Percentiles rank a stretch among this genome's conserved stretches.
Evolutionary conservation across 495 filamentous ascomycete species (phyloP).

Genomic region (Corynascus novoguineensis): DNA sequence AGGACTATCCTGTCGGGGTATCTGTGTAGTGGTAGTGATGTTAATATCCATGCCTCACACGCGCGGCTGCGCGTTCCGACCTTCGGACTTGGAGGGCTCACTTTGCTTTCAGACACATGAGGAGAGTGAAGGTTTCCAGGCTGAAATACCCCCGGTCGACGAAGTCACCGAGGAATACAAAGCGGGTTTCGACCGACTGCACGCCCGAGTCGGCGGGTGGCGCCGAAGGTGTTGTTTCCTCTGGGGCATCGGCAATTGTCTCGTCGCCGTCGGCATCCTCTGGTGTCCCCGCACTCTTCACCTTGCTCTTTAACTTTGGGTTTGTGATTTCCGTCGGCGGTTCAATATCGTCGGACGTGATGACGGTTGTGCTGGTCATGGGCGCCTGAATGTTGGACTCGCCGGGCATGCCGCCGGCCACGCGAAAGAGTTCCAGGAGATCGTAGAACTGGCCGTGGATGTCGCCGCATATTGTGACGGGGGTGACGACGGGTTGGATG

Average conservation of each 20-base stretch:
- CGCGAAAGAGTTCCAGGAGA: constrained; percentile 90
- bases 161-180: constrained; percentile 94
- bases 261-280: constrained; percentile 36
- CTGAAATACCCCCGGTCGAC: constrained; percentile 98
- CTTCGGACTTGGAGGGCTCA: constrained; percentile 33
- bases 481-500: constrained; percentile 90
- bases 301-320: constrained; percentile 73
- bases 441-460: constrained; percentile 99
- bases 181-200: constrained; percentile 70
- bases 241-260: constrained; percentile 39
- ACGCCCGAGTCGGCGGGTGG: constrained; percentile 40
- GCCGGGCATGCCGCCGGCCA: constrained; percentile 91
- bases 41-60: background rate
- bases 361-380: constrained; percentile 57
- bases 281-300: constrained; percentile 50
- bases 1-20: constrained; percentile 93
- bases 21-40: constrained; percentile 45
- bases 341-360: constrained; percentile 81
- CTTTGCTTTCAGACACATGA: constrained; percentile 97
- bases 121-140: constrained; percentile 88
- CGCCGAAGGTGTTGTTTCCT: constrained; percentile 31
- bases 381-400: constrained; percentile 62
- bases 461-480: constrained; percentile 97
- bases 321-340: constrained; percentile 81
- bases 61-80: background rate